A percentile compares a stretch with the other conserved stretches of the same genome.
Evolutionary conservation across 108 stramenopile genomes (phyloP).

Genomic region (Cylindrotheca fusiformis): DNA sequence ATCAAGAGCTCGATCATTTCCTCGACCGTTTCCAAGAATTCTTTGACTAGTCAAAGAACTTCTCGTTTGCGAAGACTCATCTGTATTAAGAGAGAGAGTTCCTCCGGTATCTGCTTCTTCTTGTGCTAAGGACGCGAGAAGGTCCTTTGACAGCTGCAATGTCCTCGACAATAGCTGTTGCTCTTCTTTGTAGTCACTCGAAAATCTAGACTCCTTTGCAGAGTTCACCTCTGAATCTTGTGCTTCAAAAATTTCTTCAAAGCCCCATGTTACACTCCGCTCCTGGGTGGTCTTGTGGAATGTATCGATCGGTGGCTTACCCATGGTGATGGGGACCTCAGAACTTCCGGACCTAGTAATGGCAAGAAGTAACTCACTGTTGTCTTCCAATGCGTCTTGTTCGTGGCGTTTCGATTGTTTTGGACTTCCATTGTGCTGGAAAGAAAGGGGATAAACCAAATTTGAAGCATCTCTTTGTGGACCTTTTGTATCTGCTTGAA

Average conservation of each 20-base stretch:
- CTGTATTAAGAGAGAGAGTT: slow-evolving; percentile 9
- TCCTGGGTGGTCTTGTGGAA: slow-evolving; percentile 6
- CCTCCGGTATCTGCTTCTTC: slow-evolving; percentile 5
- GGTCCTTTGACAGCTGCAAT: slow-evolving; percentile 28
- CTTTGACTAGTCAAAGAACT: neutral
- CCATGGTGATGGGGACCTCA: neutral
- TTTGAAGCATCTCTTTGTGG: no score
- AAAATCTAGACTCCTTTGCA: neutral
- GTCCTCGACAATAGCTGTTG: slow-evolving; percentile 25
- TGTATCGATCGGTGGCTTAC: neutral
- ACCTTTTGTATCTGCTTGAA: no score
- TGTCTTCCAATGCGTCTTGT: slow-evolving; percentile 8
- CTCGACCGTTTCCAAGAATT: neutral
- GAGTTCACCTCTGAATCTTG: neutral
- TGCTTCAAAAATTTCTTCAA: slow-evolving; percentile 30
- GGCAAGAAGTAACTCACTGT: slow-evolving; percentile 8
- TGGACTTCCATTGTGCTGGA: neutral
- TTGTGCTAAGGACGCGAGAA: slow-evolving; percentile 21
- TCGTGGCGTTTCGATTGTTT: neutral
- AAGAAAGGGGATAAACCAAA: no score
- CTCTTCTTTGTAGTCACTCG: slow-evolving; percentile 10
- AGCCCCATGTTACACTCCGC: slow-evolving; percentile 26
- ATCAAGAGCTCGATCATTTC: neutral
- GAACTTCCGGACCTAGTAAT: slow-evolving; percentile 1
- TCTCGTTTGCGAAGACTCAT: neutral